phyloP scores from a whole-genome alignment of 352 stramenopile genomes.

The Phytophthora litchii region DNA sequence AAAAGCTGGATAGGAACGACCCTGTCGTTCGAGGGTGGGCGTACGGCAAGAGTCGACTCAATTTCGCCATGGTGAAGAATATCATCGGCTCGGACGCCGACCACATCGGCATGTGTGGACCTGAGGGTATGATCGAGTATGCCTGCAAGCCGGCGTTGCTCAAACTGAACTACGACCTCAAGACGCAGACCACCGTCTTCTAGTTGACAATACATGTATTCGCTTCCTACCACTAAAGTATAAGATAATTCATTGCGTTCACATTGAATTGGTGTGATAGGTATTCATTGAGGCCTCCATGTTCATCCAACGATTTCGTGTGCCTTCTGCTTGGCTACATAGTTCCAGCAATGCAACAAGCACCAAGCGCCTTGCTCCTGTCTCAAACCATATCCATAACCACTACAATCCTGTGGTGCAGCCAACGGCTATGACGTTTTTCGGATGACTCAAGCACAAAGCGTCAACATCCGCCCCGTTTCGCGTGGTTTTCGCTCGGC shows the following conservation, averaged over 20 bases:
- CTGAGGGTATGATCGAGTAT: slow-evolving; percentile 95
- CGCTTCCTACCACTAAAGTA: slow-evolving; percentile 1
- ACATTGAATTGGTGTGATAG: too few species aligned
- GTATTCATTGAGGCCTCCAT: too few species aligned
- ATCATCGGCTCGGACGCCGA: slow-evolving; percentile 75
- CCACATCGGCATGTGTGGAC: slow-evolving; percentile 92
- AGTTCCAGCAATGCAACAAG: background rate
- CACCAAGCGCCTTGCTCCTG: slow-evolving; percentile 6
- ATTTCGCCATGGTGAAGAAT: slow-evolving; percentile 81
- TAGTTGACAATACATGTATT: slow-evolving; percentile 7
- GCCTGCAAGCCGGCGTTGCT: slow-evolving; percentile 90
- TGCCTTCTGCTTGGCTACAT: background rate
- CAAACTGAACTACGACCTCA: slow-evolving; percentile 76
- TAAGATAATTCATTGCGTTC: background rate
- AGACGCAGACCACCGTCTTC: slow-evolving; percentile 65
- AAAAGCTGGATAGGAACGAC: slow-evolving; percentile 60
- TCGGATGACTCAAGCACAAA: slow-evolving; percentile 2
- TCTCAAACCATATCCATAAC: too few species aligned
- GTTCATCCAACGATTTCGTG: background rate
- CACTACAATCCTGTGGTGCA: slow-evolving; percentile 4
- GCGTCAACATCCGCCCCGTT: slow-evolving; percentile 14
- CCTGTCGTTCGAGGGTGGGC: slow-evolving; percentile 55
- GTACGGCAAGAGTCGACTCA: slow-evolving; percentile 88
- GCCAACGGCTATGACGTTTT: too few species aligned
- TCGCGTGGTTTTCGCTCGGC: slow-evolving; percentile 22